Conservation (phyloP, 768 basidiomycete species). For the Boletus rufocinnamomeus region DNA sequence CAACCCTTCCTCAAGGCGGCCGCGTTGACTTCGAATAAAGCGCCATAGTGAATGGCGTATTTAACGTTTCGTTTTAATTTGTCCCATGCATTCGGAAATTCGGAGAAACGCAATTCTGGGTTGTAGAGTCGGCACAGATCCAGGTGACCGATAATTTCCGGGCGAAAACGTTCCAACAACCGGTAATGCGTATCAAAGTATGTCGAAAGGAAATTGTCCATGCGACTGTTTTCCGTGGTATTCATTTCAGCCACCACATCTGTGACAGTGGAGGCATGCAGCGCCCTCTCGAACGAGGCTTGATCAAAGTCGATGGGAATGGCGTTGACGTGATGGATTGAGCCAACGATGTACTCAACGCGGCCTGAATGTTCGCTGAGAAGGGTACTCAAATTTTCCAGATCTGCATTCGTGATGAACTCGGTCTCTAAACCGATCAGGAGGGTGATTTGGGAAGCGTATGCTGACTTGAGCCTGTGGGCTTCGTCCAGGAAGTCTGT, state of each 20-base stretch:
- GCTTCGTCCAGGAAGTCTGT: slow-evolving; percentile 76
- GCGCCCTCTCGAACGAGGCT: slow-evolving; percentile 62
- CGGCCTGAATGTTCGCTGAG: slow-evolving; percentile 48
- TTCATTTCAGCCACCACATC: slow-evolving; percentile 29
- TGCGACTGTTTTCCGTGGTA: slow-evolving; percentile 30
- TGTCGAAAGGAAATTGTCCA: slow-evolving; percentile 51
- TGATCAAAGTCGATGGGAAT: slow-evolving; percentile 93
- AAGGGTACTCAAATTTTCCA: slow-evolving; percentile 55
- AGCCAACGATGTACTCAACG: slow-evolving; percentile 91
- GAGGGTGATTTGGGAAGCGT: slow-evolving; percentile 68
- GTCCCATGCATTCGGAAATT: slow-evolving; percentile 59
- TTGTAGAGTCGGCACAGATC: slow-evolving; percentile 89
- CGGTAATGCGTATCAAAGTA: slow-evolving; percentile 89
- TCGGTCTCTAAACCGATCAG: slow-evolving; percentile 95
- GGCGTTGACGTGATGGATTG: slow-evolving; percentile 85
- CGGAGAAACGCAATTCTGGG: slow-evolving; percentile 57
- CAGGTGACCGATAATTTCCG: slow-evolving; percentile 91
- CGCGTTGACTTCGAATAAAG: slow-evolving; percentile 90
- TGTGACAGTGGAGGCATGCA: slow-evolving; percentile 46
- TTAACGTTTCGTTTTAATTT: slow-evolving; percentile 75
- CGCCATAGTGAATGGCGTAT: slow-evolving; percentile 78
- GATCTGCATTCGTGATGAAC: slow-evolving; percentile 70
- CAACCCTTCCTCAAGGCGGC: slow-evolving; percentile 93
- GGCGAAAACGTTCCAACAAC: slow-evolving; percentile 68
- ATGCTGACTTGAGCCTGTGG: slow-evolving; percentile 64